Conservation (phyloP, 768 basidiomycete species). For the Leccinum pellstonianum region DNA sequence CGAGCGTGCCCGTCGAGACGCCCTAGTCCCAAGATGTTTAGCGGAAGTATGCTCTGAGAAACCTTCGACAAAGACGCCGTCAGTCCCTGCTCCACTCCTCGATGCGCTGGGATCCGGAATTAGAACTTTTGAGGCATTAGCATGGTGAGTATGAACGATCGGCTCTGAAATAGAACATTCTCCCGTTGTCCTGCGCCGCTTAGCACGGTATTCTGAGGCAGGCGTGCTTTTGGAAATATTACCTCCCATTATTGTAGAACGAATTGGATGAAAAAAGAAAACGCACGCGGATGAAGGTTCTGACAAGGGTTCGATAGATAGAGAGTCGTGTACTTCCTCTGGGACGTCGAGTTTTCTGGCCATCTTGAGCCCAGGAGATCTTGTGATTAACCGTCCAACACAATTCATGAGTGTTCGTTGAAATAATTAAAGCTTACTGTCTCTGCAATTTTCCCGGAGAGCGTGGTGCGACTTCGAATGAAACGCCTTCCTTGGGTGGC, state of each 20-base stretch:
- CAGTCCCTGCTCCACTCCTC: slow-evolving; percentile 4
- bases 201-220: not conserved
- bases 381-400: not conserved
- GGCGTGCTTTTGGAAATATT: not conserved
- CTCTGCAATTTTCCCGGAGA: not conserved
- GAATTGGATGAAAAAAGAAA: not conserved
- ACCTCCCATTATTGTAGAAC: not conserved
- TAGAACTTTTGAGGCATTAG: not conserved
- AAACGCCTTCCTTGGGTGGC: not conserved
- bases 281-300: slow-evolving; percentile 16
- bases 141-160: not conserved
- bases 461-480: not conserved
- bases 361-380: not conserved
- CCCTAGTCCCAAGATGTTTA: not conserved
- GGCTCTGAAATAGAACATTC: not conserved
- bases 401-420: not conserved
- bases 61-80: not conserved
- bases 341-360: not conserved
- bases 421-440: slow-evolving; percentile 11
- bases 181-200: slow-evolving; percentile 9
- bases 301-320: not conserved
- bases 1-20: not conserved
- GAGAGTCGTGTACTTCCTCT: not conserved
- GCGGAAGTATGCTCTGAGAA: not conserved
- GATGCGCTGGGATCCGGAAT: not conserved